Evolutionary conservation across 176 grass and related monocot species (phyloP), one percentile per base, ranked within the genome.

Genomic region (Calamus simplicifolius): DNA sequence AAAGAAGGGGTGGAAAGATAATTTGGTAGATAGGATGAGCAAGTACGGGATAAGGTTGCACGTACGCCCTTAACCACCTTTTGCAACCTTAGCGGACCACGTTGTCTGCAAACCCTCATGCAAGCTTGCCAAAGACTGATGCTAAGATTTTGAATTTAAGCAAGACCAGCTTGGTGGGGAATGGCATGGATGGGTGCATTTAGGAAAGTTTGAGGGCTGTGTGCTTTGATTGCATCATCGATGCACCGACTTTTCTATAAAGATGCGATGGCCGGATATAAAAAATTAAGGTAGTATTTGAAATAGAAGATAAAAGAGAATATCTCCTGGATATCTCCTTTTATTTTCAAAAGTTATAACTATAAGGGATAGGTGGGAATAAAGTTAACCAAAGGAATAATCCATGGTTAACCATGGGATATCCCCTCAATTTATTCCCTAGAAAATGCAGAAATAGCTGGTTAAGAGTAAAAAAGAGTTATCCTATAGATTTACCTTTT

Each of bases 121-220:
- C 62, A 67, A 50, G 35, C 61, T 49, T 48, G 26, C 53, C 29
- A 30, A 30, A 59, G 62, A 54, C 21, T 51, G 63, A 16, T 49
- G 57, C 59, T 61, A 70, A 30, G 57, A 49, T 69, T 69, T 61
- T 50, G 62, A 27, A 43, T 43, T 43, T 43, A 69, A 77, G 66
- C 59, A 77, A 63, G 74, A 69, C 54, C 48, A 27, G 57, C 62
- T 62, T 62, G 66, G 73, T 57, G 63, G 57, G 73, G 73, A 50
- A 76, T 76, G 74, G 57, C 56, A 61, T 65, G 74, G 57, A 77
- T 77, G 74, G 56, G 55, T 69, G 66, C 64, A 69, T 62, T 77
- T 61, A 48, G 54, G 27, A 18, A 67, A 69, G 49, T 8, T 16
- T 51, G 16, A 13, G 18, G 10, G 43, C 54, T 69, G 54, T 63